Base-by-base conservation (phyloP, 2,329 filamentous ascomycete genomes). In the Rutstroemia sp. region DNA sequence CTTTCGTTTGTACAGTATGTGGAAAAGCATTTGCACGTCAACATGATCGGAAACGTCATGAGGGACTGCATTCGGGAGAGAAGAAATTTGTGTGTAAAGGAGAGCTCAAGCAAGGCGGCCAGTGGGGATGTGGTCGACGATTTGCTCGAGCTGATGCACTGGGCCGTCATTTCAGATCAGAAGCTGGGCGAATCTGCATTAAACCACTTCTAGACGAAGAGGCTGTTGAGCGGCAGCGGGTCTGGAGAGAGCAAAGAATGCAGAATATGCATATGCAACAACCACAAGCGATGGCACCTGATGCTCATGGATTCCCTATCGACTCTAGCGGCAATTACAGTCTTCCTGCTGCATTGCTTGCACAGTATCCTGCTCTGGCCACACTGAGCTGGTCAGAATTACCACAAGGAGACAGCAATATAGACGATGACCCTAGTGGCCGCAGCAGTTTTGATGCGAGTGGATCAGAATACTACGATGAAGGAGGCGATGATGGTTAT, bases 1-100 rank as follows among this genome's bases (percentile, higher is more conserved):
- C 94, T 0, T 99, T 97, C 67, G 92, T 97, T 2, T 99, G 94
- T 69, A 96, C 89, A 0, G 90, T 97, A 8, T 99, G 94, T 65
- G 89, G 90, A 52, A 99, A 99, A 72, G 94, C 94, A 0, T 99
- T 99, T 73, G 94, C 94, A 5, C 87, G 94, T 25, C 94, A 99
- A 69, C 94, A 99, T 69, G 94, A 99, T 70, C 87, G 94, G 47
- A 99, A 99, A 73, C 87, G 94, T 41, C 94, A 99, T 72, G 94
- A 99, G 73, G 92, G 92, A 41, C 76, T 99, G 44, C 94, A 99
- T 68, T 95, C 89, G 0, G 94, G 94, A 44, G 94, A 99, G 75
- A 99, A 97, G 82, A 97, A 96, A 69, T 99, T 97, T 69, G 89
- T 97, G 7, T 99, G 94, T 73, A 91, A 90, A 64, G 94, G 94